Evolutionary conservation across 768 basidiomycete genomes (phyloP), one percentile per base, ranked within the genome.

Genomic region (Hericium coralloides): DNA sequence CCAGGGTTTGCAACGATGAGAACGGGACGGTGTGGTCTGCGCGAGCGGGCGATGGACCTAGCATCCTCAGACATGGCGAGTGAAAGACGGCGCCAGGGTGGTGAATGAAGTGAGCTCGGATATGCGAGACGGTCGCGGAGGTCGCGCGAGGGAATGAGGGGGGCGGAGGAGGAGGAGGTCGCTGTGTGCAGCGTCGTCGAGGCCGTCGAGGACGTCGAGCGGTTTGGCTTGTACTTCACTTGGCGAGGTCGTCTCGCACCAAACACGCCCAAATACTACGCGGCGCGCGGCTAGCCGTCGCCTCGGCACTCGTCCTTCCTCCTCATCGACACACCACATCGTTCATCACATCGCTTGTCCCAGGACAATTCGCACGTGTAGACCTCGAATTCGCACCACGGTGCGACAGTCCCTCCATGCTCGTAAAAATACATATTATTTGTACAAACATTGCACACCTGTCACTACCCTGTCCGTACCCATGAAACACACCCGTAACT

Each of bases 1-100:
- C 78, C 74, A 2, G 83, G 84, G 66, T 88, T 88, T 59, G 79
- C 76, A 61, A 89, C 75, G 67, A 79, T 76, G 45, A 84, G 76
- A 55, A 80, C 69, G 58, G 74, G 67, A n/a, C 61, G 64, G 22
- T 63, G 59, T 9, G 52, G 49, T 39, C 54, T 71, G 60, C 73
- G 74, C 53, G 57, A 62, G 54, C 55, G 70, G 51, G 67, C 64
- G 25, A 60, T 65, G 45, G 73, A 73, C 68, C 77, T 73, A 56
- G 76, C 66, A 67, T 82, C 81, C 73, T 87, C 86, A 58, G 84
- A 81, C 85, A 86, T 86, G 66, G 67, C 55, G 55, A 37, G 20
- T n/a, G 22, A 43, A 26, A 39, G 22, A 38, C n/a, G 31, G 10
- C 43, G 26, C 47, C 12, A 49, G 49, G 12, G 47, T 15, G 39